A percentile compares a stretch with the other conserved stretches of the same genome.
Evolutionary conservation across 2,329 filamentous ascomycete species (phyloP).

Genomic region (Exophiala aquamarina): DNA sequence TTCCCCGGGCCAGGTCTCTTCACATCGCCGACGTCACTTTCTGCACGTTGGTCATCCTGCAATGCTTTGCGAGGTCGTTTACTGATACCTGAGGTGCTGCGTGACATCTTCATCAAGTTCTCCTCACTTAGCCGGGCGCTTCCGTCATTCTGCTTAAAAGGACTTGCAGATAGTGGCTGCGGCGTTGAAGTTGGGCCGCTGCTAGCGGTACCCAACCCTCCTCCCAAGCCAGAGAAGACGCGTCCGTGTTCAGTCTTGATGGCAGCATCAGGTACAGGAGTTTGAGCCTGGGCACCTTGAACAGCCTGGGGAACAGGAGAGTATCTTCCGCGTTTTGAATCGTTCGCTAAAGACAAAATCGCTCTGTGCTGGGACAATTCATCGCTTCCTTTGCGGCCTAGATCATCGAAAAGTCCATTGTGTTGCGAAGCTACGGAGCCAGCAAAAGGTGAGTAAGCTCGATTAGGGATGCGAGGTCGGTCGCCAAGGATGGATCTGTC

Average conservation of each 20-base stretch:
- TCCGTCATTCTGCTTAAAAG: conserved; percentile 52
- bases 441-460: conserved; percentile 37
- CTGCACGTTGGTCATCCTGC: conserved; percentile 69
- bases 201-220: conserved; percentile 59
- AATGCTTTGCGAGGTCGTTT: conserved; percentile 68
- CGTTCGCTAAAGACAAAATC: conserved; percentile 69
- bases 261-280: conserved; percentile 77
- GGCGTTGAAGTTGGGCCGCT: conserved; percentile 40
- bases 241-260: conserved; percentile 95
- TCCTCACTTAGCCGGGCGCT: conserved; percentile 43
- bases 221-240: conserved; percentile 92
- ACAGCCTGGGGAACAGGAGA: conserved; percentile 92
- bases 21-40: conserved; percentile 58
- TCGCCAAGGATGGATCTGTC: conserved; percentile 28
- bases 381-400: conserved; percentile 50
- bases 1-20: conserved; percentile 18
- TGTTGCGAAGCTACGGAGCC: conserved; percentile 33
- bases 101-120: conserved; percentile 39
- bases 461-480: conserved; percentile 27
- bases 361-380: conserved; percentile 63
- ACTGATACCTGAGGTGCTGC: conserved; percentile 49
- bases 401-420: conserved; percentile 37
- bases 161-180: conserved; percentile 40
- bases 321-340: conserved; percentile 77
- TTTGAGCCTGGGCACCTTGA: conserved; percentile 82